Base-by-base conservation (phyloP, 495 filamentous ascomycete genomes). In the Elasticomyces elasticus region DNA sequence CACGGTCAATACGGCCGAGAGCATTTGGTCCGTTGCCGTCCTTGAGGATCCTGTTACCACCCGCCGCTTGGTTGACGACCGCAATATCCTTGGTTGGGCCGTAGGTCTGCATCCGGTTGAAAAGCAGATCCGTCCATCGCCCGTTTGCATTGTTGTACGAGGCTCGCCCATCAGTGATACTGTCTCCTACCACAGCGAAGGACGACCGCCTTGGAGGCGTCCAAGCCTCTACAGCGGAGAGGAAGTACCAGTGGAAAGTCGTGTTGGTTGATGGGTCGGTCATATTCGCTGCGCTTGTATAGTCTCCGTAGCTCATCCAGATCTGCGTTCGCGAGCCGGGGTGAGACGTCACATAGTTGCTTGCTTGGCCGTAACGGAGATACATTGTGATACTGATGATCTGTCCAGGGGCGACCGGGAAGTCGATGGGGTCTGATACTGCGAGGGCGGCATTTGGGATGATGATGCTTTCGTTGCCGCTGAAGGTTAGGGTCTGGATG, bases 41-140 rank as follows among this genome's bases (percentile, higher is more conserved):
- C 20, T 57, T 63, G 0, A 88, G 73, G 1, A 87, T 73, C 2
- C 80, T 71, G 69, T 88, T 87, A 35, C 84, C 83, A 30, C 84
- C 84, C 0, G 82, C 83, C n/a, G 82, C 83, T 70, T 86, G 79
- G 68, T 87, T 88, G 59, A 76, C 70, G 15, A 87, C 71, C 3
- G 74, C 70, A 33, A 86, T 75, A 25, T 65, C 45, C 10, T 72
- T 56, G 37, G 70, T 76, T 27, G 71, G 62, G 15, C 69, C 64
- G 56, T 73, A 55, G 26, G 71, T 62, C 49, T 78, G 76, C 67
- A 86, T 70, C 13, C 72, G 71, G 9, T 72, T 70, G 20, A 83
- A 67, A 15, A 88, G 68, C 0, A 82, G 67, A 62, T 87, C 82
- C 1, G 84, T 81, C 84, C 84, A 65, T 48, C 82, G 78, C 57